Base-by-base conservation (phyloP, 495 filamentous ascomycete genomes). In the Penicillium daleae region DNA sequence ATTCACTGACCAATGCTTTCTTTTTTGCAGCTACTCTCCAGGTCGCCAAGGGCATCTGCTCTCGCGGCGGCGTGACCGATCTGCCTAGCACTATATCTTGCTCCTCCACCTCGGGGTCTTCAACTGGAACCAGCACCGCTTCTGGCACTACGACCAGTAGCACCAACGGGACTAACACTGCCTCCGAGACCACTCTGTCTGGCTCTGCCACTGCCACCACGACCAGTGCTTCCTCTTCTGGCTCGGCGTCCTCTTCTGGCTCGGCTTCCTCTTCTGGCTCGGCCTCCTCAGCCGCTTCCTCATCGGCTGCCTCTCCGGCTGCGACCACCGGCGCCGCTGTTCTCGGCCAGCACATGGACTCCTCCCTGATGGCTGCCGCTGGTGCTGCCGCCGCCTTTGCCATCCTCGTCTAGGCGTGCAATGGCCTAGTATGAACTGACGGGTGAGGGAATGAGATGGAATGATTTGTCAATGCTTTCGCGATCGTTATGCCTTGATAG, bases 11-110 rank as follows among this genome's bases (percentile, higher is more conserved):
- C 57, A n/a, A 19, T 10, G 29, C 22, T 33, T 44, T 42, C 49
- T 60, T 35, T 21, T 7, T 6, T 60, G 9, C 60, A 87, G 83
- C 70, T n/a, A 83, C 80, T 13, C 74, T 86, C 61, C 63, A 83
- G 24, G 80, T 80, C 52, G 81, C 84, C 40, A 64, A 76, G 48
- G 56, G 74, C 1, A 71, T 89, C 61, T 90, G 87, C 67, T 68
- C 67, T 8, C 56, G 63, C 24, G 74, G 72, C 42, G 79, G 80
- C 6, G 70, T 83, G 35, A 77, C 68, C 21, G 66, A 76, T 54
- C 64, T 85, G 5, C 80, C 80, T 59, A 59, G 54, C 53, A 51
- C 69, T 49, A 72, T 78, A 22, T 67, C 56, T 44, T 81, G 79
- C 61, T 59, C 78, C 1, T 69, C 61, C 40, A 52, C 64, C 55